A percentile compares a stretch with the other conserved stretches of the same genome.
Conservation (phyloP, 768 basidiomycete genomes). For the Lepiota subincarnata region DNA sequence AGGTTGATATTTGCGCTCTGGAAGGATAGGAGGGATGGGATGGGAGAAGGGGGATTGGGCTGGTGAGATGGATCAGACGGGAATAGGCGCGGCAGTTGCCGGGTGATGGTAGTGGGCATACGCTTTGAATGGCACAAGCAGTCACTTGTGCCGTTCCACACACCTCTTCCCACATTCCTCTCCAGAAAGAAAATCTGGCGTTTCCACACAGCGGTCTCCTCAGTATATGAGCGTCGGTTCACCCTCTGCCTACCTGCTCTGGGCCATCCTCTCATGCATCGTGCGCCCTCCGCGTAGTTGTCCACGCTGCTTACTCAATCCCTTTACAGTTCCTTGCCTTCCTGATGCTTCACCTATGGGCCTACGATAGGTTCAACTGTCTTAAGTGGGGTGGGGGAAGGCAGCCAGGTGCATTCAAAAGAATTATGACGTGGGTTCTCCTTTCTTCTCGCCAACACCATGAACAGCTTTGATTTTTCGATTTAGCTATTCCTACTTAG, state of each 20-base stretch:
- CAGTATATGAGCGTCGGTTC: slow-evolving; percentile 64
- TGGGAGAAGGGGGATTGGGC: no score
- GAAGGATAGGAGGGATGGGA: no score
- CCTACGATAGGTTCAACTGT: slow-evolving; percentile 74
- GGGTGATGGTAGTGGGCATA: background rate
- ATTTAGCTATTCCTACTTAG: slow-evolving; percentile 73
- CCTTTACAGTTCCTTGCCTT: slow-evolving; percentile 58
- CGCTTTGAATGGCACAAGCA: no score
- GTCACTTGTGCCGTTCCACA: no score
- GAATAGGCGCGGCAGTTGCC: background rate
- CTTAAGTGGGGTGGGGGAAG: slow-evolving; percentile 70
- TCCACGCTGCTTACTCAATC: slow-evolving; percentile 20
- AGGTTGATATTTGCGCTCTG: no score
- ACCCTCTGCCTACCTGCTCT: slow-evolving; percentile 69
- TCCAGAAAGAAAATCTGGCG: slow-evolving; percentile 24
- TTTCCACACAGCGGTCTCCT: slow-evolving; percentile 22
- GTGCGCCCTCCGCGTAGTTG: slow-evolving; percentile 52
- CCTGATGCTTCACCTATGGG: slow-evolving; percentile 73
- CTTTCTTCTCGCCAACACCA: slow-evolving; percentile 9
- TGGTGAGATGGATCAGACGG: background rate
- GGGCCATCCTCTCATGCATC: slow-evolving; percentile 65
- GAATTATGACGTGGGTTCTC: slow-evolving; percentile 75
- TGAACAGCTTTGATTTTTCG: slow-evolving; percentile 13
- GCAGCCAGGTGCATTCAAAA: slow-evolving; percentile 81
- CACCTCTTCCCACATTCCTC: background rate